Evolutionary conservation across 1,284 basidiomycete species (phyloP), one percentile per base, ranked within the genome.

Genomic region (Pseudozyma thailandica): DNA sequence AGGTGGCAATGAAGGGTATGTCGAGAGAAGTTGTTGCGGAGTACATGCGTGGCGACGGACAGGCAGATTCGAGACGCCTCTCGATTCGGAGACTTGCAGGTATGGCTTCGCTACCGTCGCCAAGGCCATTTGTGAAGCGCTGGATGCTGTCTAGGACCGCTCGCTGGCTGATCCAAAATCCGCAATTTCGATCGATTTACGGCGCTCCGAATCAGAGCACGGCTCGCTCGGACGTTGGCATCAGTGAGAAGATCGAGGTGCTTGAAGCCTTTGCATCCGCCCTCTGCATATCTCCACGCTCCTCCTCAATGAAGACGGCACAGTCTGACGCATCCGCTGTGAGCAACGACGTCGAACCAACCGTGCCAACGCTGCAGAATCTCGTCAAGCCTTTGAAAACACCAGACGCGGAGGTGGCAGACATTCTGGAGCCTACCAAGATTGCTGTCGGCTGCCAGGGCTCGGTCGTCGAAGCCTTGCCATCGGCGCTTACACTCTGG

Each of bases 401-500:
- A 16, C n/a, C 33, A n/a, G 15, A 25, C 30, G 18, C 33, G 16
- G 45, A 20, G 26, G 23, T 55, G 1, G 53, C 64, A 13, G 50
- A 69, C 38, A 58, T 72, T 21, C 53, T 79, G 1, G 77, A 79
- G 41, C 62, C 66, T 4, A 44, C 74, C n/a, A 51, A 50, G 20
- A 59, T 80, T 25, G 50, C 71, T 2, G 54, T 69, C 13, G 76
- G 76, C 38, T 76, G 76, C 25, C 72, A 80, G 44, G 74, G 72
- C 10, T 69, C 62, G 12, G 66, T 77, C 18, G 54, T 72, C 20
- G 37, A 63, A 46, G 47, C 74, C 16, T 44, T 60, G 26, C 72
- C 78, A 4, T 61, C 78, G 38, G 66, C 73, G 23, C 55, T 80
- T n/a, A 50, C 28, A 27, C 70, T 75, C 38, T 80, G 78, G 78